Evolutionary conservation across 441 rosid species (phyloP), one percentile per base, ranked within the genome.

Genomic region (Raphanus hybrid): DNA sequence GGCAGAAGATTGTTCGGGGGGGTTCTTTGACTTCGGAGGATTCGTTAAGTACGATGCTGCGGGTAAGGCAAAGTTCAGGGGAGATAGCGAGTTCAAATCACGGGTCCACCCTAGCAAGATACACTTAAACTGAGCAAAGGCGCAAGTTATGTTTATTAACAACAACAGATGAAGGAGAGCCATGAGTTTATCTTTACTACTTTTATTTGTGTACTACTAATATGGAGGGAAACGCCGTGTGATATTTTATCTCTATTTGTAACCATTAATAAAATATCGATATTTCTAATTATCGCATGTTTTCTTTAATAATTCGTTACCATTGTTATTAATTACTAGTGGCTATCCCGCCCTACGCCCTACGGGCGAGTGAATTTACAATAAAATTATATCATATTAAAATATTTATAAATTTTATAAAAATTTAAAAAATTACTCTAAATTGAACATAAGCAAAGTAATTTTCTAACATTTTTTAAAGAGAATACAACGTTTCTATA

Each of bases 131-230:
- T 68, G 71, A 74, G 64, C 58, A 16, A 72, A 61, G 69, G 34
- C 77, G 1, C 26, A 67, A 9, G 1, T 50, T 59, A 29, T 18
- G 48, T 11, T 26, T 37, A 37, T 45, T 0, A 26, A 78, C 35
- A 61, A 78, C 75, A 74, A 74, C 79, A 79, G 63, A 79, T 41
- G 82, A 69, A 79, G 67, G 75, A 74, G 82, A 74, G 82, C 48
- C 78, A 74, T 79, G 78, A 74, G 75, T 79, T 74, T 1, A 79
- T 74, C 23, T 45, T 1, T 18, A 16, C 18, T 55, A 12, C 34
- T 45, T 15, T 68, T 52, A 55, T 68, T 73, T 23, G 26, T 23
- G 26, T 23, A 23, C 45, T 54, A 39, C 5, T 68, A 16, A 34
- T 16, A 67, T 61, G 70, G 71, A 69, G 64, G 78, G 52, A 78